Evolutionary conservation across 2,329 filamentous ascomycete species (phyloP), one percentile per base, ranked within the genome.

Genomic region (Stromatinia cepivora): DNA sequence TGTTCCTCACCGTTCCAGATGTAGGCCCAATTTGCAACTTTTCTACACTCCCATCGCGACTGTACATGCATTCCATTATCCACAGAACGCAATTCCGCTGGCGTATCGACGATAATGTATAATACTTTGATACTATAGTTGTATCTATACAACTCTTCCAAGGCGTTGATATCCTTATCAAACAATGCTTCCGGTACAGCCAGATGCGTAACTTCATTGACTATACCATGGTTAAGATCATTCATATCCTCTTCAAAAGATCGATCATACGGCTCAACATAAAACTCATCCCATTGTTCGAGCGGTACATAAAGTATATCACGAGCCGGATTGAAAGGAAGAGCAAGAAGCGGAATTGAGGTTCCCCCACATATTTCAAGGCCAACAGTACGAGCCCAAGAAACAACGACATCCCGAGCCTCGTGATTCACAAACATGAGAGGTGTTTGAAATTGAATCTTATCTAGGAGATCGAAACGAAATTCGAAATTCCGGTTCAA

Each of bases 401-500:
- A n/a, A 15, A 62, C 31, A 4, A 22, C 46, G 7, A 36, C 25
- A 1, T 50, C 13, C 1, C 59, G 28, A 48, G 59, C 45, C 45
- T 62, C 59, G 31, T 50, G 45, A 25, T 50, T 62, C 28, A 62
- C 45, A 20, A 17, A 36, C 20, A 62, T 15, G 11, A 62, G 59
- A 50, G 45, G 28, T 7, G 31, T 62, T 4, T 20, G 7, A 3
- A 62, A 1, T 4, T 11, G 8, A 5, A 36, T 36, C 15, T 36
- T 15, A 17, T 62, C 45, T 11, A 61, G 28, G 9, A 62, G 59
- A 31, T 62, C 20, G 45, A 36, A 15, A 15, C 28, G 20, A 4
- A 62, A 62, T n/a, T 62, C 59, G 20, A 50, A 25, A 3, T 36
- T 50, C 25, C 58, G 48, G 28, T 62, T 62, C 13, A 50, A 28